Evolutionary conservation across 306 rosid genomes (phyloP), one percentile per base, ranked within the genome.

Genomic region (Inga laurina): DNA sequence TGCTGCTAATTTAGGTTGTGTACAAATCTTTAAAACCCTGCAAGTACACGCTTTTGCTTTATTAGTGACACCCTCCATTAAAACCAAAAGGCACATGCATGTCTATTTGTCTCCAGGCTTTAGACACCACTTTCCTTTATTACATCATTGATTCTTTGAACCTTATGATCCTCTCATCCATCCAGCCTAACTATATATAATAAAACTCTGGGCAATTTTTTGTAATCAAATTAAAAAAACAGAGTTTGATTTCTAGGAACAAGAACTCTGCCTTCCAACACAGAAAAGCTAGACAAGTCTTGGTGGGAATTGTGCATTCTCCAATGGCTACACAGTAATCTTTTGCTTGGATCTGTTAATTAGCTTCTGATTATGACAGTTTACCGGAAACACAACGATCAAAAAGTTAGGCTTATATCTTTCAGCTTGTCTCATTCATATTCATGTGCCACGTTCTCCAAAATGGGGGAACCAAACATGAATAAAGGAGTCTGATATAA

Each of bases 71-170:
- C 59, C 41, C 41, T 72, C 57, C 49, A 44, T 69, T 70, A n/a
- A 68, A 69, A 34, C 48, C 48, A 54, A 37, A 82, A 15, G 30
- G 15, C 64, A 21, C 64, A 57, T 44, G 72, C 27, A 57, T 44
- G 72, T 57, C 70, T 39, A 56, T 43, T 71, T 61, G 72, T 76
- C 70, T 16, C 70, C 70, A 64, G 8, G 39, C 39, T 64, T 64
- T 64, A 64, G 70, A 64, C 70, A 64, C 70, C 21, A 30, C 70
- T 76, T 43, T 69, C 49, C 51, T 45, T 77, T 35, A 69, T 13
- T 9, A 10, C 34, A 59, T 61, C 24, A 46, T 70, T 57, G 22
- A 45, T 0, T 35, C 46, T 18, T 72, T 46, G 52, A 4, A 1
- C 44, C 39, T 51, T 16, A 54, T 70, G 10, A 39, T 30, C 39